phyloP scores from a whole-genome alignment of 2,329 filamentous ascomycete species.

The Trematosphaeria pertusa region DNA sequence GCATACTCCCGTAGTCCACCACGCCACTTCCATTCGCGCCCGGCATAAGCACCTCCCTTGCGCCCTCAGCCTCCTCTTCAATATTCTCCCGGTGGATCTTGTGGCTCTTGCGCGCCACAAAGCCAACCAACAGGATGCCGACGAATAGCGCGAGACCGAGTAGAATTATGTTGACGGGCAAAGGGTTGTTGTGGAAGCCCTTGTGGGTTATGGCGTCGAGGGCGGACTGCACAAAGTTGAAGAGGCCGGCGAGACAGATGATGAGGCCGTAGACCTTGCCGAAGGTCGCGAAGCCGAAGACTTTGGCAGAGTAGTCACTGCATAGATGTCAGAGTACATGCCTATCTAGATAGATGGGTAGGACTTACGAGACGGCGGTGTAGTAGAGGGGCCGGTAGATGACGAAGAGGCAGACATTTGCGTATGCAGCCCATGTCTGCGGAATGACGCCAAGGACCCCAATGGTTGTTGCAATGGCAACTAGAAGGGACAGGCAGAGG shows the following conservation, averaged over 20 bases:
- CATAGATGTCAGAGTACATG: background rate
- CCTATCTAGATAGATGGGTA: background rate
- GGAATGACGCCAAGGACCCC: conserved; percentile 79
- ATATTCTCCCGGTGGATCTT: conserved; percentile 48
- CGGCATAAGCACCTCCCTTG: conserved; percentile 46
- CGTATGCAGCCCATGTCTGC: conserved; percentile 73
- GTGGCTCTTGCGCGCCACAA: conserved; percentile 63
- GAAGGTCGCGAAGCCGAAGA: conserved; percentile 90
- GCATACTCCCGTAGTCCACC: conserved; percentile 31
- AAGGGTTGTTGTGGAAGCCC: conserved; percentile 73
- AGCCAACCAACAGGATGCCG: conserved; percentile 70
- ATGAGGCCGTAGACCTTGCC: conserved; percentile 93
- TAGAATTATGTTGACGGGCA: conserved; percentile 77
- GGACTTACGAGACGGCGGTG: conserved; percentile 74
- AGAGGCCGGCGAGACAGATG: conserved; percentile 82
- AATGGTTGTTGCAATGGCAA: conserved; percentile 74
- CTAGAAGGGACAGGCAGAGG: conserved; percentile 73
- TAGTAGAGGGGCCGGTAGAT: conserved; percentile 90
- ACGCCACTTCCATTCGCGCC: conserved; percentile 27
- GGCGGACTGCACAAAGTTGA: conserved; percentile 83
- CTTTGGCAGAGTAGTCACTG: conserved; percentile 84
- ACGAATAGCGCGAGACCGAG: conserved; percentile 67
- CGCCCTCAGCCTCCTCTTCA: conserved; percentile 45
- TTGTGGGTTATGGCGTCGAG: conserved; percentile 80
- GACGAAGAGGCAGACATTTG: conserved; percentile 79